Conservation (phyloP, 768 basidiomycete genomes). For the Hericium rajendrae region DNA sequence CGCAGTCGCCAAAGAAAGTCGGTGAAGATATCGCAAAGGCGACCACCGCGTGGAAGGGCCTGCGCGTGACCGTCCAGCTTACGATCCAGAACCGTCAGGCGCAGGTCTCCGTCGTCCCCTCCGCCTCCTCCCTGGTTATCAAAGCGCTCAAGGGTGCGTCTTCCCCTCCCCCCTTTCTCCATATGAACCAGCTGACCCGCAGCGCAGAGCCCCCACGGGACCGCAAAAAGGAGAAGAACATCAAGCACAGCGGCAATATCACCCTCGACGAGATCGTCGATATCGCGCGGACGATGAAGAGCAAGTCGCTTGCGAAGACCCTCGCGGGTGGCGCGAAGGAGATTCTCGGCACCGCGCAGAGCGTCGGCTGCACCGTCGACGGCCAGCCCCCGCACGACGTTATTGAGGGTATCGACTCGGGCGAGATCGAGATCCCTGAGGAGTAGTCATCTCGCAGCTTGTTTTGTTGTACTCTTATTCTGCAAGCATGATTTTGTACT, state of each 20-base stretch:
- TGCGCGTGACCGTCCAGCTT: slow-evolving; percentile 96
- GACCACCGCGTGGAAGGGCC: slow-evolving; percentile 97
- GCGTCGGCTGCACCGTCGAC: slow-evolving; percentile 93
- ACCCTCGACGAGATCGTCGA: slow-evolving; percentile 88
- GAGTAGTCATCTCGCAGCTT: slow-evolving; percentile 42
- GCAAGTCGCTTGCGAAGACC: slow-evolving; percentile 89
- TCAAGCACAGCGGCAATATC: slow-evolving; percentile 95
- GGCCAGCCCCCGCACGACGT: slow-evolving; percentile 89
- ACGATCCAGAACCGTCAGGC: slow-evolving; percentile 99
- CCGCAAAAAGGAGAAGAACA: slow-evolving; percentile 99
- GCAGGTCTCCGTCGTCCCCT: slow-evolving; percentile 90
- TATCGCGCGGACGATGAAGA: slow-evolving; percentile 93
- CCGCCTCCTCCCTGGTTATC: slow-evolving; percentile 96
- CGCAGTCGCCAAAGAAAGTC: slow-evolving; percentile 98
- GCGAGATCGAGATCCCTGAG: slow-evolving; percentile 78
- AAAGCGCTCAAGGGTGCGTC: slow-evolving; percentile 87
- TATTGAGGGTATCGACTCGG: slow-evolving; percentile 79
- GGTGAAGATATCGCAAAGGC: slow-evolving; percentile 99
- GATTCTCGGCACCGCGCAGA: slow-evolving; percentile 97
- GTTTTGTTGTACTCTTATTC: neutral
- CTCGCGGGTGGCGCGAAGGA: slow-evolving; percentile 88
- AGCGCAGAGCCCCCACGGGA: slow-evolving; percentile 89
- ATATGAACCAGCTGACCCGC: neutral
- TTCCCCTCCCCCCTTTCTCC: neutral
- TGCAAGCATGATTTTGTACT: no score